Conservation (phyloP, 2,329 filamentous ascomycete species). For the Beauveria sp. region DNA sequence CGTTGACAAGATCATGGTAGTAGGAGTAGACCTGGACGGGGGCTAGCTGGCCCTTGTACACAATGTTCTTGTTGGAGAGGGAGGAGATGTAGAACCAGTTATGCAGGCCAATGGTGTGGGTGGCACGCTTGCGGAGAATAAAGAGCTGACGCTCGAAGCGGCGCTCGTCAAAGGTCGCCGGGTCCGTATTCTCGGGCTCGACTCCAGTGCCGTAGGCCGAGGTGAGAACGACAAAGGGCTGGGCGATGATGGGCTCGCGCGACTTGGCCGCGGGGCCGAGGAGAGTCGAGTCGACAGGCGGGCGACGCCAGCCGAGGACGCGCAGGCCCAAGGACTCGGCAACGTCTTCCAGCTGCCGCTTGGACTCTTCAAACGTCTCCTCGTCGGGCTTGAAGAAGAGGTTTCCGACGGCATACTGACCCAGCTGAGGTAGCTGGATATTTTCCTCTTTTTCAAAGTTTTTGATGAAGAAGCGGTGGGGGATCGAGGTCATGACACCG, state of each 20-base stretch:
- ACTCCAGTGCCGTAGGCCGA: conserved; percentile 77
- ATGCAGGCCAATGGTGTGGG: conserved; percentile 87
- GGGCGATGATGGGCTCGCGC: conserved; percentile 88
- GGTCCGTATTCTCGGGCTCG: conserved; percentile 70
- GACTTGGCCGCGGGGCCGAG: conserved; percentile 89
- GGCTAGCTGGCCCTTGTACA: conserved; percentile 95
- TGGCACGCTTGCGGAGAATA: conserved; percentile 87
- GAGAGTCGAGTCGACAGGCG: conserved; percentile 86
- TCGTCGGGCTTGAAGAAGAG: conserved; percentile 97
- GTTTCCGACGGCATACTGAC: conserved; percentile 95
- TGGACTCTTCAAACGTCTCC: conserved; percentile 82
- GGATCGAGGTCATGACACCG: conserved; percentile 98
- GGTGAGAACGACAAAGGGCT: conserved; percentile 87
- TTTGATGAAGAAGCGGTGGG: conserved; percentile 97
- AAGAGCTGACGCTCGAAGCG: conserved; percentile 91
- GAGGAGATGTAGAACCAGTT: conserved; percentile 99
- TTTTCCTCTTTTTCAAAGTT: conserved; percentile 91
- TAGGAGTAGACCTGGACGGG: conserved; percentile 96
- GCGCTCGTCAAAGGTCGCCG: conserved; percentile 72
- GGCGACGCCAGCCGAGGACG: conserved; percentile 92
- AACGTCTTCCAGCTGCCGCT: conserved; percentile 88
- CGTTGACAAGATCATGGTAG: conserved; percentile 93
- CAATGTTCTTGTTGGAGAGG: conserved; percentile 94
- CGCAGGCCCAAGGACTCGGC: conserved; percentile 80
- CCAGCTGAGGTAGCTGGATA: conserved; percentile 76